Evolutionary conservation across 805 yeast species (phyloP), one percentile per base, ranked within the genome.

Genomic region (Candida quercuum): DNA sequence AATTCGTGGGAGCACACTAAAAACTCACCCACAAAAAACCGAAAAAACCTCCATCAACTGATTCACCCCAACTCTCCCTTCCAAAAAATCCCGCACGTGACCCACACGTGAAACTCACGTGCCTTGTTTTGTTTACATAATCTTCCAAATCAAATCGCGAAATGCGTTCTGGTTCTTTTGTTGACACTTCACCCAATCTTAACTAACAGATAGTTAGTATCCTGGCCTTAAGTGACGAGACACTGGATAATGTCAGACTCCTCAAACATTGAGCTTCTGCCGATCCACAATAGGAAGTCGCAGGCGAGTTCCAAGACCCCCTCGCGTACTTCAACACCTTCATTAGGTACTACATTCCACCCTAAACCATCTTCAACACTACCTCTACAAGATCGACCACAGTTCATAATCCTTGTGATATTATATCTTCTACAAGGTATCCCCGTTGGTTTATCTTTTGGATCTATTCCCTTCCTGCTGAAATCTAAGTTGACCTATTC

Each of bases 381-480:
- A 24, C 63, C 69, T 3, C 39, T 52, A 12, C 59, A 55, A 34
- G 98, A 89, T 52, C 62, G 86, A 39, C 81, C 82, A 12, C 86
- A 88, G 39, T 93, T 91, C 56, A 61, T 71, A 29, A 68, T 91
- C 6, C 64, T 91, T 40, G 80, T 87, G 6, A 52, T 85, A 6
- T 64, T 93, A 24, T 93, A 93, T 56, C 64, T 88, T 34, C 70
- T 89, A 6, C 99, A 93, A 58, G 99, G 99, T n/a, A 78, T 93
- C 6, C 99, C 99, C 0, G 94, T 89, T 12, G 99, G 99, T 0
- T 63, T 93, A 24, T 95, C 96, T 2, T 88, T 91, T 65, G 99
- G 99, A 2, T 80, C 95, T 1, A 73, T 93, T 10, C 99, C 99
- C 2, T 93, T 89, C 53, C 63, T 93, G 15, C 69, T 93, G 40